Evolutionary conservation across 306 rosid species (phyloP).

Genomic region (Begonia masoniana): DNA sequence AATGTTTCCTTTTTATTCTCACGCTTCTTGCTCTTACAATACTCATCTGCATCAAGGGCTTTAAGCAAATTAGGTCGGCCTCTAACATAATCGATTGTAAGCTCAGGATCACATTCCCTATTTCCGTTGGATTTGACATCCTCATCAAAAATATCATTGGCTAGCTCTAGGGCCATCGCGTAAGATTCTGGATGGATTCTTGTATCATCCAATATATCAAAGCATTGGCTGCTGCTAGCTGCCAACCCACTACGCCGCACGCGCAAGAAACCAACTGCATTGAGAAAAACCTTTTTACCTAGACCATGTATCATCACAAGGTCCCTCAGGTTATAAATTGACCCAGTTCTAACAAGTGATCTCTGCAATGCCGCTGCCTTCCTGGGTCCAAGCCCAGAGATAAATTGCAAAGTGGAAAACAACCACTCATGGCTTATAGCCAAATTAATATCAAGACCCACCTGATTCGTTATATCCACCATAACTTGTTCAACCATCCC

Average conservation of each 20-base stretch:
- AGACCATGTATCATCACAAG: constrained; percentile 59
- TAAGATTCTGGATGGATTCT: constrained; percentile 98
- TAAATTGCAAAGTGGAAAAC: constrained; percentile 77
- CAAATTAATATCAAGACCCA: constrained; percentile 82
- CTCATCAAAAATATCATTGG: constrained; percentile 80
- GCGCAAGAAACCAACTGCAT: constrained; percentile 91
- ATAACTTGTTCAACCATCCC: constrained; percentile 82
- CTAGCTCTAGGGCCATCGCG: constrained; percentile 75
- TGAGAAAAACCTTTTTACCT: constrained; percentile 89
- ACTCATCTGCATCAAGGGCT: constrained; percentile 62
- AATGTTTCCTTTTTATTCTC: constrained; percentile 64
- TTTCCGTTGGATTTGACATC: constrained; percentile 60
- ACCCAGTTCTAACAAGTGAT: constrained; percentile 78
- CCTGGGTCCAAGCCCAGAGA: constrained; percentile 98
- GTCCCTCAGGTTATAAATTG: constrained; percentile 82
- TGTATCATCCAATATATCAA: constrained; percentile 93
- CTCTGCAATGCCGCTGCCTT: constrained; percentile 91
- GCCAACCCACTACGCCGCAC: constrained; percentile 91
- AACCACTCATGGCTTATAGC: constrained; percentile 90
- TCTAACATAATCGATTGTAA: constrained; percentile 96
- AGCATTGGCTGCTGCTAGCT: constrained; percentile 74
- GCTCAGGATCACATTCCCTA: constrained; percentile 79
- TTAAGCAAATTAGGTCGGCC: constrained; percentile 69
- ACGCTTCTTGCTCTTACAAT: constrained; percentile 47
- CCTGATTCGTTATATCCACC: constrained; percentile 96